A percentile compares a stretch with the other conserved stretches of the same genome.
Conservation (phyloP, 208 protist species). For the Novymonas esmeraldas region DNA sequence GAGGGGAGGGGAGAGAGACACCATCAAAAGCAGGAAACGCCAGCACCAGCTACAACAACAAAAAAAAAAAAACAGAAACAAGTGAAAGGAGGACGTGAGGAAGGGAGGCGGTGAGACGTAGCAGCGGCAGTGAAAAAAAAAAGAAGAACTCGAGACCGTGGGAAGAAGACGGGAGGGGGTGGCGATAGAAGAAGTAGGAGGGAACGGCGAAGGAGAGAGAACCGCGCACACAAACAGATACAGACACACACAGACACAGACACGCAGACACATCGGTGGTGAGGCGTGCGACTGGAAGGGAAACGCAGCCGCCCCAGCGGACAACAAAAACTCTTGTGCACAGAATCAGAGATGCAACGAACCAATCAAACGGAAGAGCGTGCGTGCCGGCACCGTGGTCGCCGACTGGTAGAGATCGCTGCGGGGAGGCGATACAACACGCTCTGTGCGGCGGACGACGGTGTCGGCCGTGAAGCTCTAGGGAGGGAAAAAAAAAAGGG, state of each 20-base stretch:
- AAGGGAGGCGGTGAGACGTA: too few species aligned
- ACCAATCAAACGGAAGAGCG: background rate
- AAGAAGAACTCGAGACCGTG: slow-evolving; percentile 3
- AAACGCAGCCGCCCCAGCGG: background rate
- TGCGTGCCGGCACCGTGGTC: too few species aligned
- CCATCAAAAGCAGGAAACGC: too few species aligned
- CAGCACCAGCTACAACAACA: background rate
- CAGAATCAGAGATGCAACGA: background rate
- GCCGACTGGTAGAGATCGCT: too few species aligned
- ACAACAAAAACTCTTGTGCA: slow-evolving; percentile 19
- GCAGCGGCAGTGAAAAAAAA: slow-evolving; percentile 4
- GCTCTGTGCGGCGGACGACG: too few species aligned
- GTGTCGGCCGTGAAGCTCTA: too few species aligned
- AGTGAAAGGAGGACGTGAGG: too few species aligned
- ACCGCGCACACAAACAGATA: background rate
- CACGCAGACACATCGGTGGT: background rate
- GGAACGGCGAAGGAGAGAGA: background rate
- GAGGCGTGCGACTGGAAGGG: too few species aligned
- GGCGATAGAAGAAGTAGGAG: background rate
- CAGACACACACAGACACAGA: background rate
- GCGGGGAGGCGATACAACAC: too few species aligned
- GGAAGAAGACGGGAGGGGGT: background rate
- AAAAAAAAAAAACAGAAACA: background rate
- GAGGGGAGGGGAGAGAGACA: background rate
- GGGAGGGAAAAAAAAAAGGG: background rate